Evolutionary conservation across 169 alveolate species (phyloP).

Genomic region (Plasmodium falciparum): DNA sequence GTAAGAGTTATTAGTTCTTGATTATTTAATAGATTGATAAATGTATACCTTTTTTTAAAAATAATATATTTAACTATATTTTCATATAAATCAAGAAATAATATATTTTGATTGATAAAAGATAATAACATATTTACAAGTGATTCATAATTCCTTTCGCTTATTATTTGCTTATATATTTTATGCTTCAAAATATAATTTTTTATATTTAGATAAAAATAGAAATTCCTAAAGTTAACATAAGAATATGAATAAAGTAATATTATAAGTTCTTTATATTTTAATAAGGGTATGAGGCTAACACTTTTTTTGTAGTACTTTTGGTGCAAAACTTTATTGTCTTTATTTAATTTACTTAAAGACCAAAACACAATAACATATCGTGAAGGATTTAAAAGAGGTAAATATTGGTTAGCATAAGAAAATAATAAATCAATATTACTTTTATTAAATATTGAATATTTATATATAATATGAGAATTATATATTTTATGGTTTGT

Average conservation of each 20-base stretch:
- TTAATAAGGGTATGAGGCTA: slow-evolving; percentile 28
- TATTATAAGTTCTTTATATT: slow-evolving; percentile 43
- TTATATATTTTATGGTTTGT: neutral
- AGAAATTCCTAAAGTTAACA: slow-evolving; percentile 28
- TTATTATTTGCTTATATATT: slow-evolving; percentile 21
- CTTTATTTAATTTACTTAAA: slow-evolving; percentile 61
- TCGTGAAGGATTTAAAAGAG: slow-evolving; percentile 43
- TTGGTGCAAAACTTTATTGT: slow-evolving; percentile 39
- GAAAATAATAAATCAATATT: slow-evolving; percentile 25
- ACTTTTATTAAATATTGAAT: slow-evolving; percentile 1
- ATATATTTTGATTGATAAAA: slow-evolving; percentile 66
- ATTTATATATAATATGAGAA: neutral
- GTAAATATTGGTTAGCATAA: slow-evolving; percentile 63
- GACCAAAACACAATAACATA: slow-evolving; percentile 73
- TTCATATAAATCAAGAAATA: slow-evolving; percentile 42
- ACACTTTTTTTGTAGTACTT: slow-evolving; percentile 33
- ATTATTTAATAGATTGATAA: slow-evolving; percentile 29
- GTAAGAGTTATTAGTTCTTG: slow-evolving; percentile 47
- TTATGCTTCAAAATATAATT: slow-evolving; percentile 33
- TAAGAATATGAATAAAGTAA: slow-evolving; percentile 59
- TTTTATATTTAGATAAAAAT: slow-evolving; percentile 67
- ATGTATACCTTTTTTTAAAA: neutral
- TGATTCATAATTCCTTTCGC: slow-evolving; percentile 39
- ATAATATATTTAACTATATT: slow-evolving; percentile 43
- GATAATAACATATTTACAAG: slow-evolving; percentile 53